Base-by-base conservation (phyloP, 1,139 yeast species). In the Protomyces arabidopsidicola region DNA sequence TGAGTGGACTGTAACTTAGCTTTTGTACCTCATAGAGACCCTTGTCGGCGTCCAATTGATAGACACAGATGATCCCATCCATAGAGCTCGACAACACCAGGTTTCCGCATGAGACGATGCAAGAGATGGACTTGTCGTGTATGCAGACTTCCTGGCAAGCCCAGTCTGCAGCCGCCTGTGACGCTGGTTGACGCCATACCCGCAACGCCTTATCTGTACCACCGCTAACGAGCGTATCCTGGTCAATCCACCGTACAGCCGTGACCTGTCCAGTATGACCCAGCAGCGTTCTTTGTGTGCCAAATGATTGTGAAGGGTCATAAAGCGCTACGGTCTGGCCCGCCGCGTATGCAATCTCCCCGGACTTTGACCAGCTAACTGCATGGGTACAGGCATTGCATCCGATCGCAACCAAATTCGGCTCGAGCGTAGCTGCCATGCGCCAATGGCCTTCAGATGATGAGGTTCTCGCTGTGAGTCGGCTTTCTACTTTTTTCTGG, bases 11-110 rank as follows among this genome's bases (percentile, higher is more conserved):
- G 18, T 72, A 60, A 6, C 67, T 64, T 27, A 66, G 51, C 12
- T 58, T 66, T 20, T 69, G 72, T 22, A 66, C 45, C 12, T 48
- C 52, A 9, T 57, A 31, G 3, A 50, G 42, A 20, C 48, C 53
- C 12, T 18, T 3, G 3, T 53, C 56, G 59, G 18, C 39, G 53
- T 39, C 61, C 14, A 64, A 54, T 24, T 58, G 68, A 88, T 90
- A 86, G 20, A 86, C 66, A 14, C 78, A 76, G 2, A 87, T 72
- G 0, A 72, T 68, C 0, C 96, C 95, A 68, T 81, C 83, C 2
- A 93, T 84, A 65, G 85, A 82, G 14, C 95, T 96, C 12, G 87
- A 80, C 1, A 79, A 81, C 64, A 88, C 75, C 2, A 73, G 73
- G 51, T 75, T 74, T 1, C 75, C 74, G 39, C 59, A 67, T 1